These are phyloP conservation scores for Yamadazyma nakazawae DNA, from an alignment of 805 yeast genomes.

Conservation along the genomic window DNA sequence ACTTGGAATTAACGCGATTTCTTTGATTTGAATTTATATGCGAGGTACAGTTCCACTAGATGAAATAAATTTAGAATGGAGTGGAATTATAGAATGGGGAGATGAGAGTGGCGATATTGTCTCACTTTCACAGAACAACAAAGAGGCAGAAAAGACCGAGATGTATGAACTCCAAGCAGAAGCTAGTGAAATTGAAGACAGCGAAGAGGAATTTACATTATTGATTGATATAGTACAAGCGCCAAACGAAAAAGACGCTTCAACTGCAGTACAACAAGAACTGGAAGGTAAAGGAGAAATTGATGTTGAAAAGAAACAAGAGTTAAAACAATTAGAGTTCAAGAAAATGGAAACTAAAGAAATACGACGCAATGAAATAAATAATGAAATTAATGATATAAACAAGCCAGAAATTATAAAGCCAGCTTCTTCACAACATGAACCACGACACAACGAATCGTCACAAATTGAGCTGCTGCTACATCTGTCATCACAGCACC, in stretches of 20 bases:
- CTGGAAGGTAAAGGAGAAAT: background rate
- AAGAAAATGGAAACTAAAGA: background rate
- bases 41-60: slow-evolving; percentile 11
- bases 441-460: background rate
- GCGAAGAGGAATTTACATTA: slow-evolving; percentile 13
- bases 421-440: background rate
- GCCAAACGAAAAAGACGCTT: background rate
- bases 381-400: background rate
- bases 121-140: background rate
- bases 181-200: slow-evolving; percentile 6
- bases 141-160: background rate
- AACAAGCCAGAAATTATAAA: no score
- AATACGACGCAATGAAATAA: background rate
- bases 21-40: background rate
- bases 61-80: slow-evolving; percentile 11
- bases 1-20: slow-evolving; percentile 4
- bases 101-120: background rate
- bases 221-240: background rate
- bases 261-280: background rate
- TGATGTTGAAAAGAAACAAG: no score
- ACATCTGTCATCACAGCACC: background rate
- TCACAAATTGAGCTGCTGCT: background rate
- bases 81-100: background rate
- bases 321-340: no score
- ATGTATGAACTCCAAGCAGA: background rate